Percentiles rank a stretch among this genome's conserved stretches.
Conservation (phyloP, 495 filamentous ascomycete genomes). For the Sporormia fimetaria region DNA sequence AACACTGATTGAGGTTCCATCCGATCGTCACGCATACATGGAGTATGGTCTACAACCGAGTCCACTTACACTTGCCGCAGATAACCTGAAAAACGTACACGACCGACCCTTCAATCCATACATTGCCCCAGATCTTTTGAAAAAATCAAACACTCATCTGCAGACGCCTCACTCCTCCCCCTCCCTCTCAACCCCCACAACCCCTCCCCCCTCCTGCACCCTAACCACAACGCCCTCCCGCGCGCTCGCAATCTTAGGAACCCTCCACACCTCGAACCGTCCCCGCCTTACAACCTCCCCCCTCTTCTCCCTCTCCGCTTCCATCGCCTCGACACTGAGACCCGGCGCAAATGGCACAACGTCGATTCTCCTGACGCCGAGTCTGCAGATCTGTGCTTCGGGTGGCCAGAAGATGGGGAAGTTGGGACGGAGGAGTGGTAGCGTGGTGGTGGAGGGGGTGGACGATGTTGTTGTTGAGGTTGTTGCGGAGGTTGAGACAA, state of each 20-base stretch:
- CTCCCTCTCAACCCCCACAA: conserved; percentile 1
- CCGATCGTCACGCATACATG: too few species aligned
- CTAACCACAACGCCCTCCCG: conserved; percentile 14
- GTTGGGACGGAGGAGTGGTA: background rate
- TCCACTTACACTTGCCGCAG: too few species aligned
- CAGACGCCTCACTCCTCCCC: background rate
- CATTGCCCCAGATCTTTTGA: too few species aligned
- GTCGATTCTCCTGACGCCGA: conserved; percentile 38
- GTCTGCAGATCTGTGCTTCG: conserved; percentile 35
- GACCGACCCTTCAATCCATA: too few species aligned
- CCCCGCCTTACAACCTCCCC: conserved; percentile 34
- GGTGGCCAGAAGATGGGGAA: conserved; percentile 34
- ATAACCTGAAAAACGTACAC: too few species aligned
- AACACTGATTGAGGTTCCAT: too few species aligned
- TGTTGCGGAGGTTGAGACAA: too few species aligned
- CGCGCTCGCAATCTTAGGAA: conserved; percentile 2
- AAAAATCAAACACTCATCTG: too few species aligned
- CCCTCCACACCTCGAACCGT: conserved; percentile 22
- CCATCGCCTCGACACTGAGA: conserved; percentile 46
- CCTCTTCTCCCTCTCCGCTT: conserved; percentile 39
- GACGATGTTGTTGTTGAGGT: too few species aligned
- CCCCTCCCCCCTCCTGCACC: conserved; percentile 7
- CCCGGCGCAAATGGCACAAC: conserved; percentile 44
- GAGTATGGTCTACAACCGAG: too few species aligned
- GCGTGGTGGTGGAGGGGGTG: conserved; percentile 7